These are phyloP conservation scores for Exobasidium rhododendri DNA, from an alignment of 1,284 basidiomycete genomes.

Conservation along the genomic window DNA sequence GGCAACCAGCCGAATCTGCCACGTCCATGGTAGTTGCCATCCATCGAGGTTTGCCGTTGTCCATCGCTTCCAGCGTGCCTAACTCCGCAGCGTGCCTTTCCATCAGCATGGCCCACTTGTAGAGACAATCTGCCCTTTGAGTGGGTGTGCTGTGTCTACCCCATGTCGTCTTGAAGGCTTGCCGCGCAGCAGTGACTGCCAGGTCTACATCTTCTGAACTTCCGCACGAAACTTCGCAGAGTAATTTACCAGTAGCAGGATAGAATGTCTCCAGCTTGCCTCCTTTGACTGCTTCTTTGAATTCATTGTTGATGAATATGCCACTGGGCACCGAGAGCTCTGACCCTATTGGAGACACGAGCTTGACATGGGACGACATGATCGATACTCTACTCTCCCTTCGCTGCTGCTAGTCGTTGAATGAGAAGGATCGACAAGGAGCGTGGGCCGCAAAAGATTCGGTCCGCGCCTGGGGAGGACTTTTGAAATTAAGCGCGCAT, in stretches of 20 bases:
- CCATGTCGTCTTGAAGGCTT: constrained; percentile 23
- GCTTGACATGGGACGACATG: background rate
- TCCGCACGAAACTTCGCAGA: constrained; percentile 23
- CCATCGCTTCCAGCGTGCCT: constrained; percentile 21
- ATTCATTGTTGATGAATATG: constrained; percentile 30
- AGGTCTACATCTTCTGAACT: constrained; percentile 23
- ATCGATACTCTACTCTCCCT: too few relatives aligned
- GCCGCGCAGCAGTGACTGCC: constrained; percentile 25
- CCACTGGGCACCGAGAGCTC: constrained; percentile 20
- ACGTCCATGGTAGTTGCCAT: constrained; percentile 21
- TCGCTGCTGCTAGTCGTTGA: too few relatives aligned
- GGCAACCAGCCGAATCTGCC: constrained; percentile 15
- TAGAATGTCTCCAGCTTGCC: constrained; percentile 22
- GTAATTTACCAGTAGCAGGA: constrained; percentile 28
- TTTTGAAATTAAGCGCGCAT: too few relatives aligned
- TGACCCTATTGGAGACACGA: constrained; percentile 11
- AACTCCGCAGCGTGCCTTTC: constrained; percentile 22
- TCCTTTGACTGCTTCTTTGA: constrained; percentile 14
- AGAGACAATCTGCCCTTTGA: constrained; percentile 16
- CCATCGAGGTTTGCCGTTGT: constrained; percentile 26
- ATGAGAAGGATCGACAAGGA: too few relatives aligned
- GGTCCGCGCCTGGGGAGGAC: too few relatives aligned
- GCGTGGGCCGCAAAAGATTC: too few relatives aligned
- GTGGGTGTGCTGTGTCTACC: constrained; percentile 19
- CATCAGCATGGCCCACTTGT: constrained; percentile 27